Conservation (phyloP, 257 asterid genomes). For the Pogostemon cablin region DNA sequence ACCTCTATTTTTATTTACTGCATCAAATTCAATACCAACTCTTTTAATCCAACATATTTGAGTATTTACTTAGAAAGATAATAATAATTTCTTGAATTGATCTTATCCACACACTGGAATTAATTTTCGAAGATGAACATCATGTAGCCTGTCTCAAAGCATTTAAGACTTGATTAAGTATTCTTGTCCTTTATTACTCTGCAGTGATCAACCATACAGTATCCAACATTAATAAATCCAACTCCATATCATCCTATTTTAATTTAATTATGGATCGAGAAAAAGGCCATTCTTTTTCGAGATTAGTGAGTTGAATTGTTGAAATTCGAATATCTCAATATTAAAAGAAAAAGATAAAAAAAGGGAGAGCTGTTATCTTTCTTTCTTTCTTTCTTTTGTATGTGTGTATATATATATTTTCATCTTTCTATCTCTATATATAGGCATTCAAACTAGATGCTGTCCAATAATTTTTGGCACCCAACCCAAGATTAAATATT, state of each 20-base stretch:
- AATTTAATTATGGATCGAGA: too few species aligned
- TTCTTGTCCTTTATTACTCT: too few species aligned
- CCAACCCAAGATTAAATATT: too few species aligned
- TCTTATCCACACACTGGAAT: neutral
- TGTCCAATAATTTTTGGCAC: conserved; percentile 37
- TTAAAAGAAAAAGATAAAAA: neutral
- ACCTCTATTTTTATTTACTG: too few species aligned
- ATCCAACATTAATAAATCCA: too few species aligned
- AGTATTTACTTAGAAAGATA: neutral
- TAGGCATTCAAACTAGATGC: conserved; percentile 25
- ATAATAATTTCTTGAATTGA: neutral
- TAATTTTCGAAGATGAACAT: neutral
- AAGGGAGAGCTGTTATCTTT: neutral
- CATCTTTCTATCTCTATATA: conserved; percentile 30
- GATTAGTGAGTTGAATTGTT: too few species aligned
- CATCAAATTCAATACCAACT: too few species aligned
- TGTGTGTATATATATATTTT: too few species aligned
- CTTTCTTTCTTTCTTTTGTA: conserved; percentile 13
- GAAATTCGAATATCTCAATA: neutral
- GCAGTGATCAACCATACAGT: too few species aligned
- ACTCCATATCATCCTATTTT: too few species aligned
- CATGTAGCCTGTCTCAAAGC: neutral
- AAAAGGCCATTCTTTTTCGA: too few species aligned
- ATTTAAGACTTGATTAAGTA: neutral
- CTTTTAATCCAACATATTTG: neutral